A percentile compares a stretch with the other conserved stretches of the same genome.
Conservation (phyloP, 768 basidiomycete species). For the Panaeolus papilionaceus region DNA sequence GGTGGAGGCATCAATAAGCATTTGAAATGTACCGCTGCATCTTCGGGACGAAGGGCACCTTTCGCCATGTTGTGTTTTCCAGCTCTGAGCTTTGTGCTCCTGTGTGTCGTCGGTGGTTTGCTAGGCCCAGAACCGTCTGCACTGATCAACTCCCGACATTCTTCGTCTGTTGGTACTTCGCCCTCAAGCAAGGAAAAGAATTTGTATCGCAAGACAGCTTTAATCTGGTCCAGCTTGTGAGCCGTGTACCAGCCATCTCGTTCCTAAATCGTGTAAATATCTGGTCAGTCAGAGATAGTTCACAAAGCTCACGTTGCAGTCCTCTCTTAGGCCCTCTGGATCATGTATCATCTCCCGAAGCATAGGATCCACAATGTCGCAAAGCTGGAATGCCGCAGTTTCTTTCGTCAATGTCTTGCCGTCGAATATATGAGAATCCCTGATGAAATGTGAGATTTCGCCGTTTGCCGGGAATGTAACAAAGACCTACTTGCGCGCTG, state of each 20-base stretch:
- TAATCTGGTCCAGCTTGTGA: constrained; percentile 82
- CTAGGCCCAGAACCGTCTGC: constrained; percentile 40
- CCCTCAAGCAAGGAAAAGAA: constrained; percentile 82
- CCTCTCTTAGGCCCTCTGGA: constrained; percentile 68
- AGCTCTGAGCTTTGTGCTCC: constrained; percentile 60
- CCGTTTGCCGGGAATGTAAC: not conserved
- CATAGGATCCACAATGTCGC: constrained; percentile 90
- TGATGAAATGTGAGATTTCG: constrained; percentile 28
- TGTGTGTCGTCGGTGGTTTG: constrained; percentile 44
- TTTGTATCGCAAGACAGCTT: constrained; percentile 84
- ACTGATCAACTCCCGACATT: constrained; percentile 69
- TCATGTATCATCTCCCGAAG: constrained; percentile 82
- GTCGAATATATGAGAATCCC: constrained; percentile 88
- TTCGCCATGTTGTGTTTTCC: constrained; percentile 92
- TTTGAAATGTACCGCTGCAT: constrained; percentile 68
- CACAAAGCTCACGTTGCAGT: constrained; percentile 67
- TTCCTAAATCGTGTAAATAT: constrained; percentile 49
- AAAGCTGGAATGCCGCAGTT: constrained; percentile 92
- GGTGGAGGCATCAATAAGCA: constrained; percentile 4
- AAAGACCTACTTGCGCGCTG: constrained; percentile 50
- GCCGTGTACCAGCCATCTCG: constrained; percentile 90
- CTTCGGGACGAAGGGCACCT: constrained; percentile 81
- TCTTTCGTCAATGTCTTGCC: constrained; percentile 81
- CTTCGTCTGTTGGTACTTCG: constrained; percentile 72
- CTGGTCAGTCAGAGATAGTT: not conserved